Evolutionary conservation across 495 filamentous ascomycete genomes (phyloP).

Genomic region (Daldinia vernicosa): DNA sequence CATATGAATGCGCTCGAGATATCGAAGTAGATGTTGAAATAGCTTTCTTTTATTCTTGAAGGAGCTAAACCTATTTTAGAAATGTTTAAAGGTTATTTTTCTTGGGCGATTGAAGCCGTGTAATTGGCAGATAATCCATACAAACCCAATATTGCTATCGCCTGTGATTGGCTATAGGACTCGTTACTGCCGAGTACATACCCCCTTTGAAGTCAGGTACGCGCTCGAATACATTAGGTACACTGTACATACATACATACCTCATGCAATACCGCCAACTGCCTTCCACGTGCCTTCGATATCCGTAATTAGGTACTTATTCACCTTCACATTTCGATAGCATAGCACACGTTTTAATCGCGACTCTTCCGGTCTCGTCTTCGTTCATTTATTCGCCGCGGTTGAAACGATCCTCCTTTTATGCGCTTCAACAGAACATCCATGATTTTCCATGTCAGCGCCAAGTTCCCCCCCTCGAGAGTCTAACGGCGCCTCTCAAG

Average conservation of each 20-base stretch:
- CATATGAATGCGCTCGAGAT: too few relatives aligned
- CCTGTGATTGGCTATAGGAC: not conserved
- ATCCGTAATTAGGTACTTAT: not conserved
- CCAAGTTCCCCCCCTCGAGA: conserved; percentile 38
- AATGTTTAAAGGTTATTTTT: not conserved
- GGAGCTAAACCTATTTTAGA: not conserved
- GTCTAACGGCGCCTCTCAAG: conserved; percentile 42
- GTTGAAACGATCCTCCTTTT: not conserved
- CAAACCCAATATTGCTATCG: not conserved
- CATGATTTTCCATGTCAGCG: conserved; percentile 42
- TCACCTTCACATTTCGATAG: not conserved
- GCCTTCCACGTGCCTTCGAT: not conserved
- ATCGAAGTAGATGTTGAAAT: too few relatives aligned
- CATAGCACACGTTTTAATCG: not conserved
- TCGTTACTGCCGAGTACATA: not conserved
- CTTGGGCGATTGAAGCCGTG: not conserved
- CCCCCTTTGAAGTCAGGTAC: not conserved
- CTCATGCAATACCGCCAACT: not conserved
- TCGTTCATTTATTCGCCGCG: not conserved
- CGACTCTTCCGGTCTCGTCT: not conserved
- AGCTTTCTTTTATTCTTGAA: too few relatives aligned
- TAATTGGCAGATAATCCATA: not conserved
- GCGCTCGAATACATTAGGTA: not conserved
- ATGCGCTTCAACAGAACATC: conserved; percentile 8
- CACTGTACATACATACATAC: not conserved